phyloP scores from a whole-genome alignment of 1,284 basidiomycete genomes.

The Marasmius sp. region DNA sequence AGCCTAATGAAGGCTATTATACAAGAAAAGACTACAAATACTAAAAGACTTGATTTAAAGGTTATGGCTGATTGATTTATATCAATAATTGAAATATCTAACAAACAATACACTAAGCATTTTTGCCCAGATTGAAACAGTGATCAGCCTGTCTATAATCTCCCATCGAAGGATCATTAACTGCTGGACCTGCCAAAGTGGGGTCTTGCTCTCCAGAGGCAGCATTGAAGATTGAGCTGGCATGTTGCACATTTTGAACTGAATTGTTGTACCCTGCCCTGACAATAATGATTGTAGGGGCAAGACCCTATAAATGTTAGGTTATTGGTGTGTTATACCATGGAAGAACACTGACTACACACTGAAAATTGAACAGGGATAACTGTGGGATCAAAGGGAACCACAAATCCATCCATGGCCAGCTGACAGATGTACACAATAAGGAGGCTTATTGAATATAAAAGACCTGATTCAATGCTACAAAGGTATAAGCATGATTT shows the following conservation, averaged over 20 bases:
- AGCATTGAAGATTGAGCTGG: background rate
- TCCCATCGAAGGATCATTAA: too few relatives aligned
- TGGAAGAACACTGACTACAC: background rate
- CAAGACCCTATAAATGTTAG: background rate
- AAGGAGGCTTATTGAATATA: background rate
- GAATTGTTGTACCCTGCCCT: background rate
- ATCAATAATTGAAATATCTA: too few relatives aligned
- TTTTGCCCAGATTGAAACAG: too few relatives aligned
- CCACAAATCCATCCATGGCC: background rate
- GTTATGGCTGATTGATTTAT: too few relatives aligned
- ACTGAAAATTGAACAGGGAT: background rate
- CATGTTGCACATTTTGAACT: background rate
- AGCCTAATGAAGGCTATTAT: too few relatives aligned
- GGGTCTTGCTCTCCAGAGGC: background rate
- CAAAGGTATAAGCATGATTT: background rate
- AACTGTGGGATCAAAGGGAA: background rate
- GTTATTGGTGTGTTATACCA: background rate
- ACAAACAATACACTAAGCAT: too few relatives aligned
- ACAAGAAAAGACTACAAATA: too few relatives aligned
- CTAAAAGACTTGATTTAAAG: too few relatives aligned
- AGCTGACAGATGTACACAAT: background rate
- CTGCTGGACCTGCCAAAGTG: too few relatives aligned
- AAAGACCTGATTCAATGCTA: background rate
- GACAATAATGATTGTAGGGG: background rate
- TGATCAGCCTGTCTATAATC: too few relatives aligned